Evolutionary conservation across 768 basidiomycete species (phyloP), one percentile per base, ranked within the genome.

Genomic region (Butyriboletus loyo): DNA sequence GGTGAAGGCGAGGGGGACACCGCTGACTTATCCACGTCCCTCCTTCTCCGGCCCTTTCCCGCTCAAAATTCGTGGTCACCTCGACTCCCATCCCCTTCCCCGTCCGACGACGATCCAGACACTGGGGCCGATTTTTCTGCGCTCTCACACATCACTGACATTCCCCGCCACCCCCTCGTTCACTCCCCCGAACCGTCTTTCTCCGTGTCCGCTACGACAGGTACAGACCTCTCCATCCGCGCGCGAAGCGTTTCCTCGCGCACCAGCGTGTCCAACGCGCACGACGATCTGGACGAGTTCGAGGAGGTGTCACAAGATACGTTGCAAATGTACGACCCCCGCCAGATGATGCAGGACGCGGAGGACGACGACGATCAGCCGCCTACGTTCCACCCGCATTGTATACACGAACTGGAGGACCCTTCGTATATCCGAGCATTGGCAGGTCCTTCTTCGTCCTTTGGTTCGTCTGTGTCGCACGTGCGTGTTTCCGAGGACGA

Each of bases 341-440:
- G 7, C n/a, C 53, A 21, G 27, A 59, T 59, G 41, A 76, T 75
- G 46, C 69, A 68, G 3, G 44, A 72, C 69, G 27, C 64, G 21
- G 57, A 68, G 46, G 53, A 64, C 22, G 53, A 66, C 48, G 47
- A 72, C 63, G 36, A 70, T 52, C 57, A 49, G 19, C 57, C 63
- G 17, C 55, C 66, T 13, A 55, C 43, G 8, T 66, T 68, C 14
- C 68, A 43, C 17, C 72, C 77, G 2, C 70, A 62, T 2, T 84
- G 82, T 63, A 85, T 84, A 47, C 83, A 85, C 61, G 80, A 85
- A 58, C 56, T 84, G 9, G 74, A 73, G 7, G 69, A 69, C 39
- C 67, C 68, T 21, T 69, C 68, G 4, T 68, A 70, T 21, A 55
- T 68, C 7, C 57, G 48, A 17, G 55, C 35, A 1, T 43, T 58